These are phyloP conservation scores for Umbelopsis isabellina DNA, from an alignment of 192 early-diverging fungal species.

Conservation along the genomic window DNA sequence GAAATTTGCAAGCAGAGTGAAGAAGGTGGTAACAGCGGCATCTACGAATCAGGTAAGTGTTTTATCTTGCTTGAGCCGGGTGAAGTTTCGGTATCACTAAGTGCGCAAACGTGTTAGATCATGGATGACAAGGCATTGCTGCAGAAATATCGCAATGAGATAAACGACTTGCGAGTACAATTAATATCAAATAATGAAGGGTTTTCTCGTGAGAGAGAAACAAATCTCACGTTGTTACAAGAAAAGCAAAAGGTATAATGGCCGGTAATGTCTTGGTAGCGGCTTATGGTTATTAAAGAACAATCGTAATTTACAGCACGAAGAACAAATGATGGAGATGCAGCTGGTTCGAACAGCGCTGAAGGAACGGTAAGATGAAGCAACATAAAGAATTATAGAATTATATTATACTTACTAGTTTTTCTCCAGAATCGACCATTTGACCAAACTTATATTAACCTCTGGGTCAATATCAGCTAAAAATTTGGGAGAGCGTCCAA, in stretches of 20 bases:
- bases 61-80: too few relatives aligned
- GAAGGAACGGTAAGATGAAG: slow-evolving; percentile 61
- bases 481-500: background rate
- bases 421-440: slow-evolving; percentile 67
- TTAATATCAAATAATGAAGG: slow-evolving; percentile 61
- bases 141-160: slow-evolving; percentile 83
- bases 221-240: slow-evolving; percentile 39
- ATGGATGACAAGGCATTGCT: slow-evolving; percentile 83
- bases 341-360: slow-evolving; percentile 67
- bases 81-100: too few relatives aligned
- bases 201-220: slow-evolving; percentile 55
- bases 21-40: slow-evolving; percentile 83
- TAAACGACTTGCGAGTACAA: slow-evolving; percentile 71
- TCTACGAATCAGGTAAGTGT: slow-evolving; percentile 71
- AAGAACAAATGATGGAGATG: slow-evolving; percentile 59
- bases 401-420: background rate
- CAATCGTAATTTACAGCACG: slow-evolving; percentile 40
- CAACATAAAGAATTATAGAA: background rate
- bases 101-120: slow-evolving; percentile 30
- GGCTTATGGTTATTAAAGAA: slow-evolving; percentile 21
- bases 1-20: slow-evolving; percentile 93
- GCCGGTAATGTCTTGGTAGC: background rate
- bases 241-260: slow-evolving; percentile 37
- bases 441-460: slow-evolving; percentile 83
- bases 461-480: slow-evolving; percentile 48